Conservation (phyloP, 1,139 yeast species). For the Fermentozyma sake region DNA sequence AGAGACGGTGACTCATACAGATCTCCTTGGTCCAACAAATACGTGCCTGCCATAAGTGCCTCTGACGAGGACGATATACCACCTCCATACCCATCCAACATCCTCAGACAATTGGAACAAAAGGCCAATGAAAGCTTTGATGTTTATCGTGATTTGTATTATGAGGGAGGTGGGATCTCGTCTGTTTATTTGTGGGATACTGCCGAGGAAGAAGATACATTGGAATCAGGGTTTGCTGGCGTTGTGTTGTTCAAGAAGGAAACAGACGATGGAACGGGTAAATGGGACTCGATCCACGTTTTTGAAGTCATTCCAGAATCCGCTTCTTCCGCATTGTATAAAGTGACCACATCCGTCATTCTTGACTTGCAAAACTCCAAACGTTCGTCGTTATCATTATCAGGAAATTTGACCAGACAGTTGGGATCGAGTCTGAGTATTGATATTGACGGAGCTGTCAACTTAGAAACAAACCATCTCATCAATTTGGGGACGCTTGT, state of each 20-base stretch:
- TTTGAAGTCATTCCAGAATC: conserved; percentile 63
- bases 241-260: conserved; percentile 81
- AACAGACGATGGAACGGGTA: conserved; percentile 50
- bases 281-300: conserved; percentile 93
- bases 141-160: conserved; percentile 86
- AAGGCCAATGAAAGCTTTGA: conserved; percentile 90
- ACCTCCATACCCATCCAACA: conserved; percentile 68
- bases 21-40: conserved; percentile 87
- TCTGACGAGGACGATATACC: conserved; percentile 51
- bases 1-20: conserved; percentile 91
- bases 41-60: conserved; percentile 58
- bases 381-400: conserved; percentile 45
- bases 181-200: conserved; percentile 93
- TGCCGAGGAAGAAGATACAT: conserved; percentile 40
- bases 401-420: conserved; percentile 87
- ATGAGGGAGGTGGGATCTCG: conserved; percentile 84
- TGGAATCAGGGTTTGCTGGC: conserved; percentile 69
- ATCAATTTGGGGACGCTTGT: conserved; percentile 80
- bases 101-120: conserved; percentile 68
- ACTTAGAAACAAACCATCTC: conserved; percentile 62
- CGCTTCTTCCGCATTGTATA: conserved; percentile 52
- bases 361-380: conserved; percentile 50
- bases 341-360: conserved; percentile 84
- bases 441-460: conserved; percentile 33
- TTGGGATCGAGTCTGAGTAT: conserved; percentile 45